Base-by-base conservation (phyloP, 1,284 basidiomycete genomes). In the Leccinum griseonigrum region DNA sequence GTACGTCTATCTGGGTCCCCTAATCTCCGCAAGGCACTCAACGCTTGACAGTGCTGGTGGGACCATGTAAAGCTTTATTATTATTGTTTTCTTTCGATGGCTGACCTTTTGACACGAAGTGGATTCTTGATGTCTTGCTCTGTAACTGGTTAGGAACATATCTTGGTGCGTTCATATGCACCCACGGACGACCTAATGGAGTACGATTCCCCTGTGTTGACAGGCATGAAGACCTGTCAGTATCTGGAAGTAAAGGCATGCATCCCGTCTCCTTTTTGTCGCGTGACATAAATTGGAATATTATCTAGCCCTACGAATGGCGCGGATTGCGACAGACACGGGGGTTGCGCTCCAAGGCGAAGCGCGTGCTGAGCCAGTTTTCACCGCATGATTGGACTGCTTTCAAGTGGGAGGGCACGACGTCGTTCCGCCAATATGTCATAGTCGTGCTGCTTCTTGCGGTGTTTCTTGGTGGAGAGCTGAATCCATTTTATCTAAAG, bases 131-230 rank as follows among this genome's bases (percentile, higher is more conserved):
- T 73, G 92, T 94, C 56, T 78, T 93, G 55, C 68, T 94, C 32
- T 94, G 91, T 77, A 94, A 94, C 73, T 93, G 92, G 91, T 73
- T 91, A 59, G 91, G 91, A 56, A 90, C 90, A 14, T 92, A 91
- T 73, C 74, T 93, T 11, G 92, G 91, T 85, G 70, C 18, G 64
- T 59, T 56, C 28, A 4, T 28, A 28, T 36, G 26, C 11, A 13
- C 13, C n/a, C 56, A 26, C 50, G 10, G 40, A 40, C 14, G 51
- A 36, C 50, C 43, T 60, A 31, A 73, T 50, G 22, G 40, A 43
- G 60, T n/a, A 52, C 14, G 50, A 22, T 52, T 32, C 3, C 9
- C 66, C 66, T 62, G 70, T 40, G n/a, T 48, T 53, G 55, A 54
- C 59, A 87, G 91, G 91, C 26, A 92, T 94, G 87, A 91, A 92